Conservation (phyloP, 352 stramenopile genomes). For the Globisporangium paroecandrum region DNA sequence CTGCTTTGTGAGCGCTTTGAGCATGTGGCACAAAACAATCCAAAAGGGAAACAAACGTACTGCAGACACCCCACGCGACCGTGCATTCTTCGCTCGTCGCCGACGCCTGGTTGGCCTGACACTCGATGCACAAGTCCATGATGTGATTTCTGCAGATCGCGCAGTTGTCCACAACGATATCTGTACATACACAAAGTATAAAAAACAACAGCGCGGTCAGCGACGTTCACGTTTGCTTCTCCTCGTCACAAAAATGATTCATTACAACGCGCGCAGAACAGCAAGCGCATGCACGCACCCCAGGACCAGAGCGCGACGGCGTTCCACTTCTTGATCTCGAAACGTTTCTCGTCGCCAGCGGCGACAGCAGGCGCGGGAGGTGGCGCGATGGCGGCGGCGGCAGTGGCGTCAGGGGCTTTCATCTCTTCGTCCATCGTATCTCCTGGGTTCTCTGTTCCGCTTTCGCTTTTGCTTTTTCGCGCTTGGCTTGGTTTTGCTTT, state of each 20-base stretch:
- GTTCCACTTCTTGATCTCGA: conserved; percentile 99
- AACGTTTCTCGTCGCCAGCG: conserved; percentile 79
- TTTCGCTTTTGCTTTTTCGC: conserved; percentile 1
- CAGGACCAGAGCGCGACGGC: conserved; percentile 99
- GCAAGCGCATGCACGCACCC: conserved; percentile 49
- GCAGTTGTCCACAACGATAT: conserved; percentile 89
- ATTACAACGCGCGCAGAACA: not conserved
- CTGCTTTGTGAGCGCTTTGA: too few relatives aligned
- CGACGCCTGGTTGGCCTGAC: conserved; percentile 93
- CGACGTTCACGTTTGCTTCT: not conserved
- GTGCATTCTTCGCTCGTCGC: conserved; percentile 87
- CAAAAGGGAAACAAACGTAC: conserved; percentile 44
- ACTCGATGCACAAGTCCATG: conserved; percentile 99
- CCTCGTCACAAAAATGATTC: not conserved
- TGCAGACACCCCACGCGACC: conserved; percentile 84
- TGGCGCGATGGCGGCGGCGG: conserved; percentile 12
- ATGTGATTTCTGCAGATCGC: conserved; percentile 99
- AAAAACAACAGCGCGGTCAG: conserved; percentile 5
- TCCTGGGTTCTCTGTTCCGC: conserved; percentile 8
- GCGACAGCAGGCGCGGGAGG: conserved; percentile 10
- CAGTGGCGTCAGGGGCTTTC: conserved; percentile 36
- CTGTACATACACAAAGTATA: conserved; percentile 26
- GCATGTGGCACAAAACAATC: conserved; percentile 8
- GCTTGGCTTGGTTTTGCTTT: not conserved
- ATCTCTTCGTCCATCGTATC: conserved; percentile 69